Evolutionary conservation across 1,139 yeast genomes (phyloP).

Genomic region (Hansenula lynferdii): DNA sequence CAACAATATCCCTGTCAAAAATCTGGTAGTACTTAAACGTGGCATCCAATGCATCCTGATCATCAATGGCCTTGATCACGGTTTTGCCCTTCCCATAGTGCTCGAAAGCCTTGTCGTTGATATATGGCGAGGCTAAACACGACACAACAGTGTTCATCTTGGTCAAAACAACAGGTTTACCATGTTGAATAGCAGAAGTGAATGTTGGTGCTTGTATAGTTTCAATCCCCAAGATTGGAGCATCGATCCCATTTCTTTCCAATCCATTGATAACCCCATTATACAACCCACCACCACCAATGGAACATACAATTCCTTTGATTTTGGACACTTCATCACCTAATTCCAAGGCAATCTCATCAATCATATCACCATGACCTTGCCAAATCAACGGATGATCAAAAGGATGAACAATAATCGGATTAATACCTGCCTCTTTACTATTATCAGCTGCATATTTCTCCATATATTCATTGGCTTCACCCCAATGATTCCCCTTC

Average conservation of each 20-base stretch:
- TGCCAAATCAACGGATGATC: conserved; percentile 58
- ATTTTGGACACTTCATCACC: conserved; percentile 28
- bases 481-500: background rate
- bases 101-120: conserved; percentile 14
- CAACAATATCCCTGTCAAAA: background rate
- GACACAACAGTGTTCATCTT: conserved; percentile 50
- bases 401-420: conserved; percentile 61
- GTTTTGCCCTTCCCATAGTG: background rate
- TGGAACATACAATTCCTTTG: conserved; percentile 55
- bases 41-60: background rate
- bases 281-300: conserved; percentile 70
- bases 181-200: conserved; percentile 35
- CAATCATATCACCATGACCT: conserved; percentile 54
- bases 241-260: conserved; percentile 31
- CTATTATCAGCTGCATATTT: background rate
- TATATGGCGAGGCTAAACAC: conserved; percentile 50
- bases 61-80: background rate
- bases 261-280: conserved; percentile 54
- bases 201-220: conserved; percentile 54
- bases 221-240: conserved; percentile 49
- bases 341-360: conserved; percentile 45
- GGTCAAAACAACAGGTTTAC: conserved; percentile 36
- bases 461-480: background rate
- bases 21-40: background rate
- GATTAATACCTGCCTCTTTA: background rate